Base-by-base conservation (phyloP, 352 stramenopile genomes). In the Pythium folliculosum region DNA sequence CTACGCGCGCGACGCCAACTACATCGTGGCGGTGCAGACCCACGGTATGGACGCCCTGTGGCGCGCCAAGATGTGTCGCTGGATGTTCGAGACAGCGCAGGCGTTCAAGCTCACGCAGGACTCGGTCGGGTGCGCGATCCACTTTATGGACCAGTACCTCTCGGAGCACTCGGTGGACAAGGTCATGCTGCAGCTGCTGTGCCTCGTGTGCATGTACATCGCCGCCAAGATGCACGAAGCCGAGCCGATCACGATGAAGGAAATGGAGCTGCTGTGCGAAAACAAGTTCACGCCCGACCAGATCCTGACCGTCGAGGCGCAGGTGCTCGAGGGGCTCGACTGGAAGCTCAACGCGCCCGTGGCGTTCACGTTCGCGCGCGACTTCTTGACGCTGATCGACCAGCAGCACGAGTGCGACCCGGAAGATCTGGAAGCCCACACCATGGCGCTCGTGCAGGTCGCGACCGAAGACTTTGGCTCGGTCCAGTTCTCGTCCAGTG, bases 21-120 rank as follows among this genome's bases (percentile, higher is more conserved):
- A 90, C 66, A 62, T 91, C 8, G 48, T 58, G 1, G 54, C 60
- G 3, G 75, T 84, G 21, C 85, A 92, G 66, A 65, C 57, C 14
- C 69, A 91, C 60, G 82, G 83, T 51, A 90, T 94, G 80, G 84
- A 82, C 50, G 38, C 72, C 43, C 66, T 71, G 6, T 94, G 85
- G 82, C 85, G 85, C 9, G 65, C 79, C 22, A 87, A 87, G 54
- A 88, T 94, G 50, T 90, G 80, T 53, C 83, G 77, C 37, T 94
- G 85, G 85, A 94, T 94, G 85, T 86, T 91, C 51, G 80, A 77
- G 77, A 91, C 83, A 0, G 78, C 81, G 23, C 78, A 84, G 48
- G 79, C 87, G 61, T 92, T 94, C 60, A 80, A 89, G 52, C 71
- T 94, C 59, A 77, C 77, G 21, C 77, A 82, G 58, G 83, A 94